These are phyloP conservation scores for Malus fusca DNA, from an alignment of 306 rosid genomes.

Conservation along the genomic window DNA sequence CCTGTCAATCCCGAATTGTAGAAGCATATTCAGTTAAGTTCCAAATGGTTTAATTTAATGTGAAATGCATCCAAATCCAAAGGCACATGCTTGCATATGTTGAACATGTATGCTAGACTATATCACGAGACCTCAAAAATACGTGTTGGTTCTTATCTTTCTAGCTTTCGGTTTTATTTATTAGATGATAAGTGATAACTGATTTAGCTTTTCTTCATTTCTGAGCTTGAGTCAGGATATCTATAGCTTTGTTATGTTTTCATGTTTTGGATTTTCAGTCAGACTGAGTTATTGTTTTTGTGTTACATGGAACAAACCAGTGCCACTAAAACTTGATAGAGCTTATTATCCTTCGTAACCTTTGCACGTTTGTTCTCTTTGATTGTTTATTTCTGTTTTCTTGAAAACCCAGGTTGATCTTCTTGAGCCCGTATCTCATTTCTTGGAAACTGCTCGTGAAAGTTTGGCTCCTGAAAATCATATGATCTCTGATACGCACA, in stretches of 20 bases:
- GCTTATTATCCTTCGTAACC: not conserved
- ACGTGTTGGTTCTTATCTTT: not conserved
- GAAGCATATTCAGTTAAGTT: not conserved
- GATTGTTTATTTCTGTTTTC: slow-evolving; percentile 4
- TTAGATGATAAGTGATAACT: not conserved
- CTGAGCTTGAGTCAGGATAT: not conserved
- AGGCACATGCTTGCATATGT: too few relatives aligned
- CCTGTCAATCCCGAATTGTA: not conserved
- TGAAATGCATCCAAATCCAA: not conserved
- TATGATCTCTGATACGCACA: slow-evolving; percentile 46
- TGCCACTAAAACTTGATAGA: not conserved
- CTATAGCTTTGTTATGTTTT: not conserved
- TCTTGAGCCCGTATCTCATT: slow-evolving; percentile 94
- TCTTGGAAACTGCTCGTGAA: slow-evolving; percentile 78
- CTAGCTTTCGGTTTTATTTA: not conserved
- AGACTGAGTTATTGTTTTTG: not conserved
- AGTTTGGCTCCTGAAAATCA: slow-evolving; percentile 47
- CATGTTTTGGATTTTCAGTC: not conserved
- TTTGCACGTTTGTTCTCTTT: slow-evolving; percentile 3
- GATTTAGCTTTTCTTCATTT: not conserved
- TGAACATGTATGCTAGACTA: not conserved
- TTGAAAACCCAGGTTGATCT: slow-evolving; percentile 78
- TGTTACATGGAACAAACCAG: not conserved
- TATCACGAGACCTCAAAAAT: not conserved
- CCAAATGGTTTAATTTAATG: not conserved